Percentiles rank a stretch among this genome's conserved stretches.
Evolutionary conservation across 2,329 filamentous ascomycete genomes (phyloP).

Genomic region (Fusarium circinatum): DNA sequence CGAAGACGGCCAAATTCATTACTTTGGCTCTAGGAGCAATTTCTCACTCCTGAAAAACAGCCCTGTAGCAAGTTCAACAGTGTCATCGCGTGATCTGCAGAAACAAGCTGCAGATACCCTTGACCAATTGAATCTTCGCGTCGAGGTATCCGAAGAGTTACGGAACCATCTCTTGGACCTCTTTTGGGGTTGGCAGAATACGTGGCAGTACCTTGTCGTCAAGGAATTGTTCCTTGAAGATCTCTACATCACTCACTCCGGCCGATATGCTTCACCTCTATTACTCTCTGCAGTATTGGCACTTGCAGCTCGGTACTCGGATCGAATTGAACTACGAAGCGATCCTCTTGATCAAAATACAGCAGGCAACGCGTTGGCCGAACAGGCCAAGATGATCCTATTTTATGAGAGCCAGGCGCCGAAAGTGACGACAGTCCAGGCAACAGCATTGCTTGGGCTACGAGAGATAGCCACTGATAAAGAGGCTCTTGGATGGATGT

Average conservation of each 20-base stretch:
- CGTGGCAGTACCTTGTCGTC: neutral
- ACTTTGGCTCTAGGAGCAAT: neutral
- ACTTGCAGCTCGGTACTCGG: neutral
- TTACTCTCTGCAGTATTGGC: neutral
- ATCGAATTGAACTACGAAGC: neutral
- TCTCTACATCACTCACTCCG: neutral
- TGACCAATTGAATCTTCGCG: neutral
- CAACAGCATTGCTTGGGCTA: neutral
- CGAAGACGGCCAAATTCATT: neutral
- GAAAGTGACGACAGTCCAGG: neutral
- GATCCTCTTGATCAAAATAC: neutral
- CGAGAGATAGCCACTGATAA: neutral
- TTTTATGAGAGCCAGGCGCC: neutral
- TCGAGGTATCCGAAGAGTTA: neutral
- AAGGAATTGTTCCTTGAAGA: neutral
- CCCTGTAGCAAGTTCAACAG: neutral
- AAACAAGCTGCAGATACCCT: neutral
- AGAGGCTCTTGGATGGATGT: slow-evolving; percentile 1
- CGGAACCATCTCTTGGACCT: neutral
- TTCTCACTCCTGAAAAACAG: neutral
- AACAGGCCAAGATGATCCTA: neutral
- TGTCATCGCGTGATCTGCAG: neutral
- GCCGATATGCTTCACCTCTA: neutral
- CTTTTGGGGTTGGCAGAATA: neutral
- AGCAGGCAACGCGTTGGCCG: neutral